Base-by-base conservation (phyloP, 208 protist genomes). In the Histomonas meleagridis region DNA sequence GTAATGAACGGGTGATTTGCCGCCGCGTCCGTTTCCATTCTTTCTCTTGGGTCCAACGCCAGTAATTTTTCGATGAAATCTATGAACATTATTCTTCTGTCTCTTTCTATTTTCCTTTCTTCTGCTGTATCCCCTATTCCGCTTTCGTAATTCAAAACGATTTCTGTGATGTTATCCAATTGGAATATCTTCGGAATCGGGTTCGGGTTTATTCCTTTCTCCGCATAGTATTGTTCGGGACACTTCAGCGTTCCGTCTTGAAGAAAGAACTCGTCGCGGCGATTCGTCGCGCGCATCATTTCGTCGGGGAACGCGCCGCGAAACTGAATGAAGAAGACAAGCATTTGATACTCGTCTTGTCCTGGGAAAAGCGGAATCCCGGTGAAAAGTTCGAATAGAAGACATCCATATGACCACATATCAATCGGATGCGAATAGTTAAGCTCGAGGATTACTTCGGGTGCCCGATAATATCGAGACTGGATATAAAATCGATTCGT, bases 341-440 rank as follows among this genome's bases (percentile, higher is more conserved):
- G 16, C 10, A 69, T 26, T 49, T 91, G 38, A 2, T 69, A 0
- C 40, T 99, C 97, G 91, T 97, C 96, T 57, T 95, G 93, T 28
- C 97, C 98, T 2, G 94, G 93, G 90, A 99, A 99, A 16, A 99
- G 93, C 21, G 97, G 97, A 32, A 96, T 95, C 3, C 97, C 98
- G 14, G 96, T 99, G 95, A 98, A 97, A 90, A 99, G 94, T 93
- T 99, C 98, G 4, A 98, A 97, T 0, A 99, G 92, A 90, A 99
- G 97, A 93, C 98, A 99, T 14, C 97, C 98, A 10, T 99, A 94
- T 14, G 95, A 97, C 98, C 98, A 99, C 93, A 99, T 98, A 81
- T 92, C 92, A 60, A 92, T 90, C 32, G 53, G 38, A 76, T 91
- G 92, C 23, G 35, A 48, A 60, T 92, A 92, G 12, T 0, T 12